Percentiles rank a stretch among this genome's conserved stretches.
Evolutionary conservation across 257 asterid species (phyloP).

Genomic region (Phtheirospermum japonicum): DNA sequence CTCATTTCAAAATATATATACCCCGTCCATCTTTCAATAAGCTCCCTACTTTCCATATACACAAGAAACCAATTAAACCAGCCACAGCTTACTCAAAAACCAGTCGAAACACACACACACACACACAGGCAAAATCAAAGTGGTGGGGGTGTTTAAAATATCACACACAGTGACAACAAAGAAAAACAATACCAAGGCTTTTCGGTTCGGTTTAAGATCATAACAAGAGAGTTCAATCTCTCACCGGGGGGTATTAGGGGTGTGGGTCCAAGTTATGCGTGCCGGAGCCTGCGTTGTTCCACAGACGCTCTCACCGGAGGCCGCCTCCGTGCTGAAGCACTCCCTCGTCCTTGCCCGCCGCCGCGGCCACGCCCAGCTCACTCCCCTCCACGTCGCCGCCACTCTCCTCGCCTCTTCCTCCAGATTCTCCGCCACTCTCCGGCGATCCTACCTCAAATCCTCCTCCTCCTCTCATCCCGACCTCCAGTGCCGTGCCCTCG

Average conservation of each 20-base stretch:
- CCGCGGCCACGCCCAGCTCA: slow-evolving; percentile 85
- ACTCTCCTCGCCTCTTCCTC: slow-evolving; percentile 36
- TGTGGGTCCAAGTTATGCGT: slow-evolving; percentile 64
- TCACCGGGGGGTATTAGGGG: slow-evolving; percentile 48
- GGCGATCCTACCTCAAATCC: slow-evolving; percentile 65
- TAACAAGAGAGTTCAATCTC: neutral
- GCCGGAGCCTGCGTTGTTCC: slow-evolving; percentile 62
- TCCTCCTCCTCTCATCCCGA: slow-evolving; percentile 45
- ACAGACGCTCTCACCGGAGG: slow-evolving; percentile 86
- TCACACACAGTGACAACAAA: too few relatives aligned
- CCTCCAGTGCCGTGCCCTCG: slow-evolving; percentile 82
- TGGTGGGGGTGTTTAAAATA: too few relatives aligned
- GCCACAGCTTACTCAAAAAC: too few relatives aligned
- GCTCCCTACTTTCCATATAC: too few relatives aligned
- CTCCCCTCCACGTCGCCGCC: slow-evolving; percentile 87
- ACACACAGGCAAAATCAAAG: too few relatives aligned
- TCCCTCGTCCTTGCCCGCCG: slow-evolving; percentile 76
- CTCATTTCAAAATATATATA: too few relatives aligned
- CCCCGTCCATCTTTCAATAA: too few relatives aligned
- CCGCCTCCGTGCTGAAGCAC: slow-evolving; percentile 81
- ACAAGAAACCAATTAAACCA: too few relatives aligned
- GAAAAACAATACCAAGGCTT: too few relatives aligned
- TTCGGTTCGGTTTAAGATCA: too few relatives aligned
- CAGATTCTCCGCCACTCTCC: slow-evolving; percentile 25
- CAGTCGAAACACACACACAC: too few relatives aligned